Percentiles rank a stretch among this genome's conserved stretches.
These are phyloP conservation scores for Aspergillus sp. DNA, from an alignment of 2,329 filamentous ascomycete species.

Conservation along the genomic window DNA sequence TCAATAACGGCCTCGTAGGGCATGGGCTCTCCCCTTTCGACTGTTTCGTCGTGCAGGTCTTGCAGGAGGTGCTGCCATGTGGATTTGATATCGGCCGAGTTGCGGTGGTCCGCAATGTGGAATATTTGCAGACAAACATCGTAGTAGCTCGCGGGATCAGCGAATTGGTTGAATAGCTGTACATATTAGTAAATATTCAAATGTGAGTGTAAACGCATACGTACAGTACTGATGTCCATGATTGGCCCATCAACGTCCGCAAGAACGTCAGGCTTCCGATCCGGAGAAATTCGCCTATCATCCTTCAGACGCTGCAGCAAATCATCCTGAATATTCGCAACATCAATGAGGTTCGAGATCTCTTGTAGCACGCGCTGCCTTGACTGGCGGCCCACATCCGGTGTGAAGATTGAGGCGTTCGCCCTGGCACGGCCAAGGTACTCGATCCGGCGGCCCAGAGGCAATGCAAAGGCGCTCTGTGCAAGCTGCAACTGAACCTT, in stretches of 20 bases:
- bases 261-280: conserved; percentile 59
- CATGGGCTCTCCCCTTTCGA: conserved; percentile 34
- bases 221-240: conserved; percentile 66
- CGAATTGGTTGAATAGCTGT: conserved; percentile 86
- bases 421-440: conserved; percentile 86
- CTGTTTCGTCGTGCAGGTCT: conserved; percentile 56
- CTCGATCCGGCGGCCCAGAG: conserved; percentile 78
- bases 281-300: conserved; percentile 61
- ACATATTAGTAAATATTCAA: conserved; percentile 17
- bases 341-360: conserved; percentile 77
- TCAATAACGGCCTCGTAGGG: conserved; percentile 47
- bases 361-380: conserved; percentile 81
- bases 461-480: conserved; percentile 69
- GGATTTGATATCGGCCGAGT: conserved; percentile 70
- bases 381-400: conserved; percentile 67
- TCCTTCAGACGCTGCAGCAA: conserved; percentile 68
- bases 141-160: conserved; percentile 85
- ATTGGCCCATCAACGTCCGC: conserved; percentile 70
- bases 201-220: conserved; percentile 19
- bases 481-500: conserved; percentile 78
- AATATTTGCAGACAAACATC: conserved; percentile 91
- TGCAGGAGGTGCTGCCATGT: conserved; percentile 82
- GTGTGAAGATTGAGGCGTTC: conserved; percentile 78
- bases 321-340: conserved; percentile 93
- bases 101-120: conserved; percentile 84